These are phyloP conservation scores for Yamadazyma ubonensis DNA, from an alignment of 805 yeast genomes.

Conservation along the genomic window DNA sequence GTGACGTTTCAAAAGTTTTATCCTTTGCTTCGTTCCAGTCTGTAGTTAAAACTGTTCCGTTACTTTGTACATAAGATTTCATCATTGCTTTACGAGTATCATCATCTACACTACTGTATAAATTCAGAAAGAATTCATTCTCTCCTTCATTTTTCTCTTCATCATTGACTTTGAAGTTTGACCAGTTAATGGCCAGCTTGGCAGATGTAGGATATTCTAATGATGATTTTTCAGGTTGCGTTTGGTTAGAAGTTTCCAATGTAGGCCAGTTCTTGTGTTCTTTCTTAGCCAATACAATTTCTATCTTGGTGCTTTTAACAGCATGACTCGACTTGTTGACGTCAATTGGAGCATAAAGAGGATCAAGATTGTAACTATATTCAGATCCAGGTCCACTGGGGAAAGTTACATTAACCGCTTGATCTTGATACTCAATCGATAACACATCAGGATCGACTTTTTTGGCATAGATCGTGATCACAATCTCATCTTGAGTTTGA, in stretches of 20 bases:
- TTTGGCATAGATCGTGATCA: conserved; percentile 70
- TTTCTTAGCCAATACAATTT: conserved; percentile 57
- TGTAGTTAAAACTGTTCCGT: conserved; percentile 91
- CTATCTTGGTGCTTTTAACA: conserved; percentile 73
- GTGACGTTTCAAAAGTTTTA: conserved; percentile 60
- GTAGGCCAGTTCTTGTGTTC: conserved; percentile 51
- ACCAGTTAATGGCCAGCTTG: conserved; percentile 67
- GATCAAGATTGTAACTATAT: conserved; percentile 57
- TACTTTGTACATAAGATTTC: conserved; percentile 91
- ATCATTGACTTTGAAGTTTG: conserved; percentile 44
- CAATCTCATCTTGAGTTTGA: conserved; percentile 58
- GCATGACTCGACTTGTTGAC: conserved; percentile 44
- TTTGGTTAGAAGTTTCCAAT: conserved; percentile 34
- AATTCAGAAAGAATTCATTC: conserved; percentile 67
- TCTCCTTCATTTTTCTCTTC: conserved; percentile 49
- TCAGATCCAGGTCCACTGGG: conserved; percentile 51
- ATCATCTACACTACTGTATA: conserved; percentile 79
- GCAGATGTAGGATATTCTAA: conserved; percentile 62
- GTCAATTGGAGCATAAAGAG: conserved; percentile 51
- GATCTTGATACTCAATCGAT: conserved; percentile 37
- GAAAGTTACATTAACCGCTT: conserved; percentile 44
- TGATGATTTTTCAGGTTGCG: conserved; percentile 10
- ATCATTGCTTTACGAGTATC: conserved; percentile 93
- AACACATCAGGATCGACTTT: conserved; percentile 53
- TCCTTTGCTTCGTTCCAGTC: conserved; percentile 86